These are phyloP conservation scores for Boletus edulis DNA, from an alignment of 768 basidiomycete species.

Conservation along the genomic window DNA sequence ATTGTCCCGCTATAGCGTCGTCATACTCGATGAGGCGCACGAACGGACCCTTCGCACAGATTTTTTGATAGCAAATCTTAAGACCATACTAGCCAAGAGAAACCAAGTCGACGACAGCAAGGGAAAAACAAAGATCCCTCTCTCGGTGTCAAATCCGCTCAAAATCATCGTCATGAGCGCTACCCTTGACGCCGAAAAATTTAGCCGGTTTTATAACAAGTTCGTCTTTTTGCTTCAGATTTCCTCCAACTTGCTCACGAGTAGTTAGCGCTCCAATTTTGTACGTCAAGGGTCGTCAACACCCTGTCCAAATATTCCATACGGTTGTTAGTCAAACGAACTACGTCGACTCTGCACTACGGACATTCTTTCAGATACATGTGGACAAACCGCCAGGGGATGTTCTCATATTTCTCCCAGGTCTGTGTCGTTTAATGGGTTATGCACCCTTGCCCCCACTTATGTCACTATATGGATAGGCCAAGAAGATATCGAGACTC, in stretches of 20 bases:
- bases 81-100: constrained; percentile 69
- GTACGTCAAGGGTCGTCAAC: constrained; percentile 91
- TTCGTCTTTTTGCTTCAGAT: constrained; percentile 36
- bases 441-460: background rate
- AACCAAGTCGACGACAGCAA: constrained; percentile 50
- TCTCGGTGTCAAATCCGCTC: constrained; percentile 54
- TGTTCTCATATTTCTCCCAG: constrained; percentile 91
- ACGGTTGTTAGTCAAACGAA: constrained; percentile 71
- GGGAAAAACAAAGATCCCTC: constrained; percentile 37
- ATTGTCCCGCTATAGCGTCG: constrained; percentile 78
- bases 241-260: constrained; percentile 3
- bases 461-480: constrained; percentile 43
- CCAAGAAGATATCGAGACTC: constrained; percentile 93
- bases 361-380: constrained; percentile 95
- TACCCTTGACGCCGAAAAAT: constrained; percentile 93
- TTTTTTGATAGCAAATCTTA: constrained; percentile 86
- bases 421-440: constrained; percentile 32
- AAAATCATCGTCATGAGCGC: constrained; percentile 98
- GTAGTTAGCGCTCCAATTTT: constrained; percentile 73
- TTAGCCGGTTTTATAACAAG: constrained; percentile 85
- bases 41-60: constrained; percentile 95
- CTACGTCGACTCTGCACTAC: constrained; percentile 85
- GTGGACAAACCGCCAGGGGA: constrained; percentile 77
- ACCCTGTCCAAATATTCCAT: constrained; percentile 85
- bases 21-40: constrained; percentile 96